Base-by-base conservation (phyloP, 2,329 filamentous ascomycete genomes). In the Ploettnerulaceae sp. region DNA sequence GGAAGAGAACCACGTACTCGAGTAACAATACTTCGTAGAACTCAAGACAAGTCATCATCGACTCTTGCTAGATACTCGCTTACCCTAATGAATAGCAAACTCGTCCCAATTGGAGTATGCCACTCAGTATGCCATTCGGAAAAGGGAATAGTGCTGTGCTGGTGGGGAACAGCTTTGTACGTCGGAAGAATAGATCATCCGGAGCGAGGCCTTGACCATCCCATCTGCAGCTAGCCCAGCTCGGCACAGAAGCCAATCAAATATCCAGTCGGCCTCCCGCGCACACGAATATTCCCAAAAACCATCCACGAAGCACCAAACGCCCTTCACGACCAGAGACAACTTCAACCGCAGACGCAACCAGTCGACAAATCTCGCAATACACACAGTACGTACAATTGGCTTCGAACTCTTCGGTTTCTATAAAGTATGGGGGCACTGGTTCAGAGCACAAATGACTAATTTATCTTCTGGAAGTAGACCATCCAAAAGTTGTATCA, bases 401-500 rank as follows among this genome's bases (percentile, higher is more conserved):
- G 15, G 28, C 24, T 40, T 15, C 37, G 25, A 40, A 4, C 11
- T 15, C 17, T 40, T 7, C 17, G n/a, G n/a, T n/a, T n/a, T n/a
- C n/a, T n/a, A n/a, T n/a, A n/a, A n/a, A n/a, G n/a, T n/a, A 40
- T 9, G 15, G 22, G 37, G 11, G 25, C 9, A 18, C 15, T 14
- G 7, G 7, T 22, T 2, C 14, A 11, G 15, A 3, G 12, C 17
- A 24, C 7, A 5, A 6, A 8, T 14, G 12, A 21, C 43, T 46
- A 39, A 46, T n/a, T 24, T 41, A 29, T 36, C 31, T 11, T 36
- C 20, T 3, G 21, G 7, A 12, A 28, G 28, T 39, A 18, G 20
- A 22, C 41, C 42, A 31, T 15, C 9, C 31, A 45, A 37, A 35
- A 44, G 41, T 36, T 28, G 32, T n/a, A 14, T 44, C 38, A 56